Percentiles rank a stretch among this genome's conserved stretches.
phyloP scores from a whole-genome alignment of 1,139 yeast species.

The Saccharomyces hybrid region DNA sequence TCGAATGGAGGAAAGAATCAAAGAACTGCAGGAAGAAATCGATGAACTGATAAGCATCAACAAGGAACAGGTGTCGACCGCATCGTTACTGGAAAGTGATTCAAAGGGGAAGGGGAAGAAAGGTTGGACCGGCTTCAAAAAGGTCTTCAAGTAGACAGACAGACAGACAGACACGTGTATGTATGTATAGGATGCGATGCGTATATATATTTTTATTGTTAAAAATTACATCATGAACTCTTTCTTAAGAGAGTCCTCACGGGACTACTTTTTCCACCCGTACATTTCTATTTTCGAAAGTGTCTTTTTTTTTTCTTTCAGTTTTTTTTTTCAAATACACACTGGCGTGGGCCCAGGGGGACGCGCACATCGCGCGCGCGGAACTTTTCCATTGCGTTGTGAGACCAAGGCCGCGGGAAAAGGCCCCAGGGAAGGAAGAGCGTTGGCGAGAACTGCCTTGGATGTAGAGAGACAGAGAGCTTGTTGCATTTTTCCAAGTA shows the following conservation, averaged over 20 bases:
- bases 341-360: not conserved
- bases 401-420: not conserved
- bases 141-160: constrained; percentile 12
- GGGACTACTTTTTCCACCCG: not conserved
- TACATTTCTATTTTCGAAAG: not conserved
- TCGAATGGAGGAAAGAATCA: constrained; percentile 40
- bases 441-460: not conserved
- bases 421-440: not conserved
- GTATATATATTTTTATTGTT: not conserved
- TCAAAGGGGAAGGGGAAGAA: constrained; percentile 5
- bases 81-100: constrained; percentile 5
- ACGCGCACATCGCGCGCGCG: not conserved
- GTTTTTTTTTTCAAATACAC: too few species aligned
- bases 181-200: not conserved
- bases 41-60: constrained; percentile 25
- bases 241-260: too few species aligned
- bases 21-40: constrained; percentile 5
- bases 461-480: not conserved
- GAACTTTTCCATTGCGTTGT: not conserved
- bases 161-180: too few species aligned
- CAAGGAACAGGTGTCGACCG: constrained; percentile 14
- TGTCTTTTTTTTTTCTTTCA: not conserved
- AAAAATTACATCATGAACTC: not conserved
- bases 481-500: not conserved
- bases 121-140: constrained; percentile 14